These are phyloP conservation scores for Gorgonomyces haynaldii DNA, from an alignment of 192 early-diverging fungal species.

Conservation along the genomic window DNA sequence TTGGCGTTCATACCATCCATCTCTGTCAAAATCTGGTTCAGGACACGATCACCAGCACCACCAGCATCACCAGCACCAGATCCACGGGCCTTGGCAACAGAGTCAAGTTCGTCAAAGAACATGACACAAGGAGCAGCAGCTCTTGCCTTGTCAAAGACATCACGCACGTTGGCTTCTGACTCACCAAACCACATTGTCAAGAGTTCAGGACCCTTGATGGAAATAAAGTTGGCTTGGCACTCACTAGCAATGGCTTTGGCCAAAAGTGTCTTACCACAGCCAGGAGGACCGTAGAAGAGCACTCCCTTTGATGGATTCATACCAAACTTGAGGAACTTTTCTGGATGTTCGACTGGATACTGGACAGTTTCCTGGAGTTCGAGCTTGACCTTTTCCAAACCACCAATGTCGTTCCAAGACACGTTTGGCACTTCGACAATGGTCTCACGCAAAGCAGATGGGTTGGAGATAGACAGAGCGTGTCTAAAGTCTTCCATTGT, in stretches of 20 bases:
- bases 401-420: constrained; percentile 95
- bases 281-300: constrained; percentile 97
- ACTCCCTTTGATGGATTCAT: constrained; percentile 95
- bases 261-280: constrained; percentile 94
- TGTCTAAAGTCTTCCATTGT: constrained; percentile 97
- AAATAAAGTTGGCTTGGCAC: constrained; percentile 99
- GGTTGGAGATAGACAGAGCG: constrained; percentile 87
- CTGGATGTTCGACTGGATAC: constrained; percentile 98
- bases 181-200: constrained; percentile 99
- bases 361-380: constrained; percentile 98
- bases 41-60: constrained; percentile 92
- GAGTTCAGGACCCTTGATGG: constrained; percentile 97
- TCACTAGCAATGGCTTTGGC: constrained; percentile 99
- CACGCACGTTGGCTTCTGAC: constrained; percentile 97
- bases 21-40: constrained; percentile 98
- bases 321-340: constrained; percentile 99
- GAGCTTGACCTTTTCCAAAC: constrained; percentile 93
- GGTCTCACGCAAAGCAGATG: constrained; percentile 96
- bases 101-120: constrained; percentile 99
- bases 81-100: constrained; percentile 92
- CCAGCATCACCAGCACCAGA: constrained; percentile 67
- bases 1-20: constrained; percentile 99
- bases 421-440: constrained; percentile 93
- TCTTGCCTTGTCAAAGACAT: constrained; percentile 98
- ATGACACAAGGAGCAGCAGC: constrained; percentile 97